Evolutionary conservation across 441 rosid genomes (phyloP), one percentile per base, ranked within the genome.

Genomic region (Rhodomyrtus psidioides): DNA sequence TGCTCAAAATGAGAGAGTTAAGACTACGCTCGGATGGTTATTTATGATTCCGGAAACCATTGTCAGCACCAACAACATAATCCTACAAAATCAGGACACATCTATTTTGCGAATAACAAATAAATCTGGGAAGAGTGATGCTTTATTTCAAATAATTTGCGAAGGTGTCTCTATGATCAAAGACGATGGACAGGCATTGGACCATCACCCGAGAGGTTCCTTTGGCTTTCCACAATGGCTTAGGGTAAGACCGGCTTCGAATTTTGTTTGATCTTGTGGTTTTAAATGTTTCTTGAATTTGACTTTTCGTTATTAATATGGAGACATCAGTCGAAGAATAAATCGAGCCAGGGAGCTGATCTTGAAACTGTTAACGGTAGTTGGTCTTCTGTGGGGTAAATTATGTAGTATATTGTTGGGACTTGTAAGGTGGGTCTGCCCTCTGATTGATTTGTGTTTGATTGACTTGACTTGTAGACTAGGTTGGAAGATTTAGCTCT

Each of bases 211-310:
- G 7, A 82, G 87, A 28, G 60, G 62, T 34, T 82, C 84, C 82
- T 86, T 86, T 26, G 84, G 87, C 81, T 86, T 86, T 82, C 87
- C 87, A 12, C 84, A 55, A 51, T 86, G 87, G 87, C 84, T 86
- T 24, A 56, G 83, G 87, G 87, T 86, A 53, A 81, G 44, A 53
- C 58, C 28, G 58, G 44, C 28, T 59, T 27, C 26, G 13, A n/a
- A 56, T 82, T 60, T 62, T 51, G 44, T 74, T 39, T 17, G 26
- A 46, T 19, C 13, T 21, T 55, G 5, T 79, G 70, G 83, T 44
- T 39, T 27, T 55, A 76, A 10, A 10, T 39, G 49, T 70, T 70
- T 24, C n/a, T 70, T 39, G 49, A 81, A 28, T 51, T 51, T n/a
- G 15, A 81, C 26, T 49, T 51, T 51, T 8, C 5, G 23, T n/a